Conservation (phyloP, 2,329 filamentous ascomycete species). For the Alternaria longipes region DNA sequence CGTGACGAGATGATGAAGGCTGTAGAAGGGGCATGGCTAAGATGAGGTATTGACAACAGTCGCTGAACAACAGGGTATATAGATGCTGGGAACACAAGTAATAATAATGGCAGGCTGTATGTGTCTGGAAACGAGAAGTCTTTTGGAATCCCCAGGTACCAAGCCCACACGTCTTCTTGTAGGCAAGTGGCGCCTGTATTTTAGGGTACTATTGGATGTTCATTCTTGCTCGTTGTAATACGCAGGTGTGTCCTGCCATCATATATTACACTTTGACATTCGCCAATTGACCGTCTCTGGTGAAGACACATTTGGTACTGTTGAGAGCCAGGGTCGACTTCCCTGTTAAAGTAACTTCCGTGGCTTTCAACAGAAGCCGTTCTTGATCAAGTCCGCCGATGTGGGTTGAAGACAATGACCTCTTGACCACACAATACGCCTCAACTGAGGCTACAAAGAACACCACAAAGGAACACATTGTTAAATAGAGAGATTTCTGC, state of each 20-base stretch:
- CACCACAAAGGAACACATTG: not conserved
- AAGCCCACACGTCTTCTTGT: not conserved
- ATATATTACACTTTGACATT: not conserved
- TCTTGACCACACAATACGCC: not conserved
- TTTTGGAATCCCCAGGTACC: not conserved
- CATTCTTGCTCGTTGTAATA: not conserved
- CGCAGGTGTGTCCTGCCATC: not conserved
- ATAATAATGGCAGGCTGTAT: not conserved
- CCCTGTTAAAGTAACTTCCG: not conserved
- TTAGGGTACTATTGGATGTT: not conserved
- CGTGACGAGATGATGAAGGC: not conserved
- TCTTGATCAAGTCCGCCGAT: not conserved
- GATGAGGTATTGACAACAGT: not conserved
- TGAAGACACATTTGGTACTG: not conserved
- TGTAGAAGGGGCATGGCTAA: conserved; percentile 4
- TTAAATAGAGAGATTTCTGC: not conserved
- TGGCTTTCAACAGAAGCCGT: not conserved
- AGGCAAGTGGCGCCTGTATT: not conserved
- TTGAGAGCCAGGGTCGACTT: not conserved
- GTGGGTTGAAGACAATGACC: not conserved
- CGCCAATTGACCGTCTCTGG: not conserved
- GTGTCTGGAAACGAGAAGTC: not conserved
- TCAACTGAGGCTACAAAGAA: not conserved
- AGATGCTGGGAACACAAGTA: not conserved
- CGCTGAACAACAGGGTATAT: not conserved